Conservation (phyloP, 192 early-diverging fungal genomes). For the Chytriomyces confervae region DNA sequence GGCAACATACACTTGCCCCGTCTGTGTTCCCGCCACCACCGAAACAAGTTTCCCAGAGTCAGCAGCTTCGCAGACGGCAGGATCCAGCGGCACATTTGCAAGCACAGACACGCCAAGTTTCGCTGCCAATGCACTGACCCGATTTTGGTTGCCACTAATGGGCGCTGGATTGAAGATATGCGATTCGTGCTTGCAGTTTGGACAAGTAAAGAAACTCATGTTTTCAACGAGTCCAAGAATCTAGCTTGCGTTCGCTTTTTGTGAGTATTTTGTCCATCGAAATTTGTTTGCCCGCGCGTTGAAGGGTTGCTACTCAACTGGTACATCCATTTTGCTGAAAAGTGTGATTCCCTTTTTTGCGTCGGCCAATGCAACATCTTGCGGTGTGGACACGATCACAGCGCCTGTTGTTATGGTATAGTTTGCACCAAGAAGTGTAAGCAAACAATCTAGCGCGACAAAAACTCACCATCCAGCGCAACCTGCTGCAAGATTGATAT, state of each 20-base stretch:
- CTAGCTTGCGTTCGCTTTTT: slow-evolving; percentile 44
- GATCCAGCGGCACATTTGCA: slow-evolving; percentile 79
- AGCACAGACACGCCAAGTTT: slow-evolving; percentile 72
- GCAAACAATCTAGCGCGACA: background rate
- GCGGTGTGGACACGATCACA: slow-evolving; percentile 88
- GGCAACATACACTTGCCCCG: slow-evolving; percentile 4
- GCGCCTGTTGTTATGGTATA: slow-evolving; percentile 55
- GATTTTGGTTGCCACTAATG: slow-evolving; percentile 57
- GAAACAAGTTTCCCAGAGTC: slow-evolving; percentile 73
- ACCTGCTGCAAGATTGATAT: slow-evolving; percentile 83
- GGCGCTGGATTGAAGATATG: slow-evolving; percentile 69
- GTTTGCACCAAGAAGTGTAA: background rate
- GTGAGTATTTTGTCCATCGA: background rate
- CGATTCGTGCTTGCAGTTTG: slow-evolving; percentile 76
- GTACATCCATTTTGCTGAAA: slow-evolving; percentile 82
- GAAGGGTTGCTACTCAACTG: slow-evolving; percentile 52
- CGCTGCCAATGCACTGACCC: slow-evolving; percentile 62
- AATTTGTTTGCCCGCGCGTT: background rate
- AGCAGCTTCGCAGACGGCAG: slow-evolving; percentile 70
- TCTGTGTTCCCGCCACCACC: background rate
- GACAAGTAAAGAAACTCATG: slow-evolving; percentile 83
- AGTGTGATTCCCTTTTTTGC: slow-evolving; percentile 79
- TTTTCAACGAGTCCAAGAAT: slow-evolving; percentile 89
- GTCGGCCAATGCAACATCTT: slow-evolving; percentile 86
- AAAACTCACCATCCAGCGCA: slow-evolving; percentile 58